Evolutionary conservation across 768 basidiomycete genomes (phyloP).

Genomic region (Boletus pseudopeckii): DNA sequence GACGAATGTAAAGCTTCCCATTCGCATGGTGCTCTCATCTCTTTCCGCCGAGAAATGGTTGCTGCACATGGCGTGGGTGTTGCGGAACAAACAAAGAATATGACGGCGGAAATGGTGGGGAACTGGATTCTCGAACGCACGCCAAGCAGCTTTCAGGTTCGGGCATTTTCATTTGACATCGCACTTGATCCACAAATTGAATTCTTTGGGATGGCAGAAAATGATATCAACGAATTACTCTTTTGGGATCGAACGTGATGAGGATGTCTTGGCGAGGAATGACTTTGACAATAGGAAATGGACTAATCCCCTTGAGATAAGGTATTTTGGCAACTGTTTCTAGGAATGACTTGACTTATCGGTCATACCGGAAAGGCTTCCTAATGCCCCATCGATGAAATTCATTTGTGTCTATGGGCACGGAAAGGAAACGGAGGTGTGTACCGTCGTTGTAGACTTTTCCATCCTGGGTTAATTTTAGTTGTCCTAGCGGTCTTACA

Average conservation of each 20-base stretch:
- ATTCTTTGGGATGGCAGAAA: constrained; percentile 36
- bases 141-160: constrained; percentile 74
- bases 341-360: not conserved
- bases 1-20: constrained; percentile 52
- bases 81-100: constrained; percentile 43
- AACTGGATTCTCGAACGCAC: constrained; percentile 82
- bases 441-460: constrained; percentile 17
- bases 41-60: constrained; percentile 53
- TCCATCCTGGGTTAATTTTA: not conserved
- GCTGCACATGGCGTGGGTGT: constrained; percentile 2
- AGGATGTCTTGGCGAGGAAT: constrained; percentile 58
- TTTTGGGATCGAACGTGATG: constrained; percentile 81
- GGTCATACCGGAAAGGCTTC: constrained; percentile 49
- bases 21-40: constrained; percentile 79
- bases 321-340: constrained; percentile 36
- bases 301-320: constrained; percentile 85
- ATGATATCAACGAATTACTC: constrained; percentile 87
- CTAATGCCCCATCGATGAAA: constrained; percentile 87
- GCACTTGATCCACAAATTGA: not conserved
- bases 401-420: constrained; percentile 93
- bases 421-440: constrained; percentile 91
- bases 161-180: constrained; percentile 12
- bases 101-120: constrained; percentile 75
- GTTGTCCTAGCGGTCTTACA: constrained; percentile 70
- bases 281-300: constrained; percentile 78